Evolutionary conservation across 805 yeast genomes (phyloP).

Genomic region (Torulaspora quercuum): DNA sequence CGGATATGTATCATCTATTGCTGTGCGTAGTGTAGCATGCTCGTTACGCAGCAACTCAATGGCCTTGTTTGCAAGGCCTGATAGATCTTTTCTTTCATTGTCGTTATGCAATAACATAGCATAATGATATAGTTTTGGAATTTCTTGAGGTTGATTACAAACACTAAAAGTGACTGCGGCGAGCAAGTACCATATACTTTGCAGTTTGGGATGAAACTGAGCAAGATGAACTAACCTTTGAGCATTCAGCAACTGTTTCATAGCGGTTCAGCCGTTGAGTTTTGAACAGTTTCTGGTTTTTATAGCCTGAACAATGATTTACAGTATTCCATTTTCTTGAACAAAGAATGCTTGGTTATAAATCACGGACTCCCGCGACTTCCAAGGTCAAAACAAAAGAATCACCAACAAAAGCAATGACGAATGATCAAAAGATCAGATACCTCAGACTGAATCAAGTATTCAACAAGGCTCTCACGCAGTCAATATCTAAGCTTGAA

Average conservation of each 20-base stretch:
- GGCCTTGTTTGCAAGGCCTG: slow-evolving; percentile 25
- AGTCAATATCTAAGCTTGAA: slow-evolving; percentile 46
- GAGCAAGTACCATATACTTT: slow-evolving; percentile 65
- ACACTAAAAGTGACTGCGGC: slow-evolving; percentile 81
- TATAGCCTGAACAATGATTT: no score
- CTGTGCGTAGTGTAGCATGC: slow-evolving; percentile 4
- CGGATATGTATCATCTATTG: slow-evolving; percentile 23
- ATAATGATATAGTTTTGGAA: slow-evolving; percentile 70
- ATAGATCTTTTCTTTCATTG: slow-evolving; percentile 14
- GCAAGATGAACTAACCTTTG: slow-evolving; percentile 31
- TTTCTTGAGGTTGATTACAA: slow-evolving; percentile 77
- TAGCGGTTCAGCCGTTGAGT: slow-evolving; percentile 3
- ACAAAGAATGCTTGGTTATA: no score
- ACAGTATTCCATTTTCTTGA: no score
- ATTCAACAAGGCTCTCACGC: slow-evolving; percentile 52
- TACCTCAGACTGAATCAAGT: slow-evolving; percentile 49
- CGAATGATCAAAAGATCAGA: slow-evolving; percentile 37
- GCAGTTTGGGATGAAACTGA: slow-evolving; percentile 48
- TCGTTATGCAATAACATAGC: slow-evolving; percentile 43
- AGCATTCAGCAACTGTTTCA: slow-evolving; percentile 27
- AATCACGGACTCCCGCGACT: not conserved
- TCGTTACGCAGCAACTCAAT: slow-evolving; percentile 18
- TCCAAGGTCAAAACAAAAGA: not conserved
- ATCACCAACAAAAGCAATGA: slow-evolving; percentile 5
- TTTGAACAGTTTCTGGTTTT: no score